phyloP scores from a whole-genome alignment of 2,329 filamentous ascomycete genomes.

The Exophiala xenobiotica region DNA sequence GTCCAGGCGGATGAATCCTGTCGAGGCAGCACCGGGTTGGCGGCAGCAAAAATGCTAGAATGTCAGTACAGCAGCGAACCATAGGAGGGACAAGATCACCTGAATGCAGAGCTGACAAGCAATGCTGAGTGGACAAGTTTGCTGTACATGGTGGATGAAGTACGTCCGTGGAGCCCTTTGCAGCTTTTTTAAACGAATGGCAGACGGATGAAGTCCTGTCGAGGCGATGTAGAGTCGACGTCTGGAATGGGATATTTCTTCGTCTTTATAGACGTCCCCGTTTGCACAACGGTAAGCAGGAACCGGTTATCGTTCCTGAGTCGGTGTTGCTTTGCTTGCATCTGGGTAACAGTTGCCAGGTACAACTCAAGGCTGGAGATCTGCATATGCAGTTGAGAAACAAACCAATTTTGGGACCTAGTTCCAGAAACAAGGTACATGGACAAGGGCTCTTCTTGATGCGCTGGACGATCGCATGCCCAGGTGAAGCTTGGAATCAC shows the following conservation, averaged over 20 bases:
- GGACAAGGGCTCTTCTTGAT: not conserved
- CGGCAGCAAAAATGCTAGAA: not conserved
- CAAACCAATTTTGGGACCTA: not conserved
- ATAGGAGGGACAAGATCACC: not conserved
- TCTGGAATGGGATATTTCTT: not conserved
- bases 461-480: too few species aligned
- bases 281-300: not conserved
- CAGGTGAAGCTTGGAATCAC: not conserved
- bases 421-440: not conserved
- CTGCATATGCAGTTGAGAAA: slow-evolving; percentile 3
- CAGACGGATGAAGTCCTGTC: slow-evolving; percentile 1
- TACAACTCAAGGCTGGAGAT: slow-evolving; percentile 2
- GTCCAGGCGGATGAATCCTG: not conserved
- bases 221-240: not conserved
- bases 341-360: slow-evolving; percentile 1
- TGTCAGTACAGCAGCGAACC: not conserved
- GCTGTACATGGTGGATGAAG: slow-evolving; percentile 1
- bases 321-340: not conserved
- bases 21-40: slow-evolving; percentile 1
- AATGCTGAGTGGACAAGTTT: not conserved
- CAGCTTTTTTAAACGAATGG: slow-evolving; percentile 1
- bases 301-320: not conserved
- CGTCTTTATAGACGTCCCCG: not conserved
- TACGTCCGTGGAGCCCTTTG: not conserved
- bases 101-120: not conserved